A percentile compares a stretch with the other conserved stretches of the same genome.
Evolutionary conservation across 2,329 filamentous ascomycete species (phyloP).

Genomic region (Emergomyces africanus): DNA sequence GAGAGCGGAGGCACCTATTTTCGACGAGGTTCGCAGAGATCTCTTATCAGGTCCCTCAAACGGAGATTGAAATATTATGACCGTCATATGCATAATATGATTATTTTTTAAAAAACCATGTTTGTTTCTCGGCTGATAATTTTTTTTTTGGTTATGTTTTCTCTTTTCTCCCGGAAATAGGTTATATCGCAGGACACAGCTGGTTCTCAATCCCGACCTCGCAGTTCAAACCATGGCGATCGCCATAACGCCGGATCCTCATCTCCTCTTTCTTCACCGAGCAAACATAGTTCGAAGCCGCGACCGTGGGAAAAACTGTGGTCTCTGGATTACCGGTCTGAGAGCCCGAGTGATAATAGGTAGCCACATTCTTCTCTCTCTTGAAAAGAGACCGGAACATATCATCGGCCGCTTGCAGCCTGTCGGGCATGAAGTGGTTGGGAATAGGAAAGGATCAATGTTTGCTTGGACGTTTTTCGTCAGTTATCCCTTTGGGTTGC

Average conservation of each 20-base stretch:
- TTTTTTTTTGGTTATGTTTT: constrained; percentile 1
- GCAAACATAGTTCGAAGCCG: constrained; percentile 14
- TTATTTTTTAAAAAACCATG: not conserved
- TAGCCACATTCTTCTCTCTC: not conserved
- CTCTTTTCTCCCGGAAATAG: constrained; percentile 4
- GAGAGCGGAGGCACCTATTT: constrained; percentile 28
- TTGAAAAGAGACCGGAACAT: not conserved
- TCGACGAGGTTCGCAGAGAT: constrained; percentile 38
- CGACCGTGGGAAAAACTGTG: constrained; percentile 32
- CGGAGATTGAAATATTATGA: constrained; percentile 4
- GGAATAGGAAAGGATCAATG: not conserved
- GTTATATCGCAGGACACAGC: constrained; percentile 1
- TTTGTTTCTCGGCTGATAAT: constrained; percentile 8
- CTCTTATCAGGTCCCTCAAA: constrained; percentile 29
- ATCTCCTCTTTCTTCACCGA: constrained; percentile 17
- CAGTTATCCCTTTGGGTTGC: not conserved
- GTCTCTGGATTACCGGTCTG: constrained; percentile 31
- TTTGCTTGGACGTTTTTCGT: not conserved
- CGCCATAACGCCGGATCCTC: constrained; percentile 6
- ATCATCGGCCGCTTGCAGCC: not conserved
- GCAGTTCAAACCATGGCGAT: constrained; percentile 5
- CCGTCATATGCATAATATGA: not conserved
- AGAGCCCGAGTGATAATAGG: constrained; percentile 15
- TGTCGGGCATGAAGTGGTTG: not conserved
- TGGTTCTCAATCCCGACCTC: constrained; percentile 12